phyloP scores from a whole-genome alignment of 441 rosid genomes.

The Daphne laureola region DNA sequence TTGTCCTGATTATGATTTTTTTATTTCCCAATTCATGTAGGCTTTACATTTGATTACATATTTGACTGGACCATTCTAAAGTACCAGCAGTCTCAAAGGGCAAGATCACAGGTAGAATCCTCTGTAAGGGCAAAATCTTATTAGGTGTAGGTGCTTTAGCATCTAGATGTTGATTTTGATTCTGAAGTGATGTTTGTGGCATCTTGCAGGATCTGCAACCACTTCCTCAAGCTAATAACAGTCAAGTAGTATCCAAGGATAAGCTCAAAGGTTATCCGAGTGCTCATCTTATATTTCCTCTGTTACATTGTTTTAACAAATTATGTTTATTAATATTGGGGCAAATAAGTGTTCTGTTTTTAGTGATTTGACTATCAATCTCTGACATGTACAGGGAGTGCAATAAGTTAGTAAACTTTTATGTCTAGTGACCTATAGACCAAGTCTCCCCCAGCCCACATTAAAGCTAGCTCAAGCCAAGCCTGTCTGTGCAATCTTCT shows the following conservation, averaged over 20 bases:
- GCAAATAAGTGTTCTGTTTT: too few species aligned
- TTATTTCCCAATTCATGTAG: conserved; percentile 23
- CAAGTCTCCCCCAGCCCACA: too few species aligned
- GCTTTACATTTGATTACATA: conserved; percentile 62
- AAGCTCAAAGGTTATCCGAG: conserved; percentile 19
- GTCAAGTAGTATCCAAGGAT: conserved; percentile 15
- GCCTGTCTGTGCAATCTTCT: too few species aligned
- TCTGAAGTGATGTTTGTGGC: background rate
- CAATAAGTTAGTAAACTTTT: too few species aligned
- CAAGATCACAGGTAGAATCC: conserved; percentile 42
- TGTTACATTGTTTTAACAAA: too few species aligned
- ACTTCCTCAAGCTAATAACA: conserved; percentile 16
- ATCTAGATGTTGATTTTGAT: conserved; percentile 4
- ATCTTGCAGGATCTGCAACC: conserved; percentile 23
- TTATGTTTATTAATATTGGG: too few species aligned
- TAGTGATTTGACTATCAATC: too few species aligned
- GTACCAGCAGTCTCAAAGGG: conserved; percentile 74
- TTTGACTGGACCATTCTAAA: conserved; percentile 95
- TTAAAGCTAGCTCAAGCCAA: too few species aligned
- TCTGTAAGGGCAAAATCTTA: conserved; percentile 21
- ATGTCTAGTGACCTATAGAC: too few species aligned
- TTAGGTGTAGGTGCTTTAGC: background rate
- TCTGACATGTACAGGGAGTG: too few species aligned
- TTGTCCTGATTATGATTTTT: conserved; percentile 4
- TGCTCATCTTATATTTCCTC: too few species aligned